Conservation (phyloP, 1,139 yeast genomes). For the Hansenula lynferdii region DNA sequence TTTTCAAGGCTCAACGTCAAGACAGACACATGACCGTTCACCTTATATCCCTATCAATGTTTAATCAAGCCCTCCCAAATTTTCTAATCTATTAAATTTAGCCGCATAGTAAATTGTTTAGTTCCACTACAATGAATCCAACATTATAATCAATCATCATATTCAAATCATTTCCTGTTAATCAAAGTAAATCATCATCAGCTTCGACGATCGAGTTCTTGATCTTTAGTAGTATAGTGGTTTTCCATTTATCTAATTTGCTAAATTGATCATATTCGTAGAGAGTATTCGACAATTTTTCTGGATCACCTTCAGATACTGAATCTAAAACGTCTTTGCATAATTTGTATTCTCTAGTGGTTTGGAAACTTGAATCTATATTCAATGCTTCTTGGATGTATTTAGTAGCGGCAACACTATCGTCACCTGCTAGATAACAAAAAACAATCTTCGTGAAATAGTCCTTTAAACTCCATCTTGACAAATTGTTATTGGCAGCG, state of each 20-base stretch:
- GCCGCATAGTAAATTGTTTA: too few relatives aligned
- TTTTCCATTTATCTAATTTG: constrained; percentile 89
- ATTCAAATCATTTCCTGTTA: too few relatives aligned
- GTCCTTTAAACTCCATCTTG: constrained; percentile 92
- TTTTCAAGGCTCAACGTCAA: too few relatives aligned
- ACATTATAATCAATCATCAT: too few relatives aligned
- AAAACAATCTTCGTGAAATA: constrained; percentile 80
- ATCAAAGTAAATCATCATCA: constrained; percentile 50
- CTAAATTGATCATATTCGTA: constrained; percentile 84
- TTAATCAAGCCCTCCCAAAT: too few relatives aligned
- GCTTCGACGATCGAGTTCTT: constrained; percentile 70
- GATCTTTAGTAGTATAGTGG: constrained; percentile 77
- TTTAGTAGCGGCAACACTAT: constrained; percentile 79
- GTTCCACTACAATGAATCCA: too few relatives aligned
- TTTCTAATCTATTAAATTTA: too few relatives aligned
- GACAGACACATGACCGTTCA: too few relatives aligned
- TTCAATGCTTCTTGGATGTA: constrained; percentile 57
- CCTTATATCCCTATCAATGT: too few relatives aligned
- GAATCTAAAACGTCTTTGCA: constrained; percentile 62
- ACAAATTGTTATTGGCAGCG: constrained; percentile 66
- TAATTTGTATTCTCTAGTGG: constrained; percentile 75
- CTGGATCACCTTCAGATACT: constrained; percentile 75
- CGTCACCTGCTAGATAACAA: constrained; percentile 79
- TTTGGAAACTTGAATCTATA: constrained; percentile 75
- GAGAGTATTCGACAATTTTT: constrained; percentile 67